These are phyloP conservation scores for Microbotryomycetes sp. DNA, from an alignment of 1,284 basidiomycete species.

Conservation along the genomic window DNA sequence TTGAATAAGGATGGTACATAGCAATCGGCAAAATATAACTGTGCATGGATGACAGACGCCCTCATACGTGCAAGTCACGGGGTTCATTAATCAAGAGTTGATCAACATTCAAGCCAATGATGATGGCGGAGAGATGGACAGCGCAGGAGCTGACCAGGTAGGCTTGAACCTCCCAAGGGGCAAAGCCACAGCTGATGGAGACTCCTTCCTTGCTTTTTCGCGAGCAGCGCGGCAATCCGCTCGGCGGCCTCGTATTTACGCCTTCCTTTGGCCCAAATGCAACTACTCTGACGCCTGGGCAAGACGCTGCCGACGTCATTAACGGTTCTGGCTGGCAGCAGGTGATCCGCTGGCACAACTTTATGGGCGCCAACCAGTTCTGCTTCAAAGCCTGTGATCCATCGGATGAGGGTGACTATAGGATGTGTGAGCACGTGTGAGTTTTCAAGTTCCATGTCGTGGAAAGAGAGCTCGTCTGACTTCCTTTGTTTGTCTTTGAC, in stretches of 20 bases:
- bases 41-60: too few species aligned
- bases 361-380: slow-evolving; percentile 46
- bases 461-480: too few species aligned
- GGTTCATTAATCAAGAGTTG: slow-evolving; percentile 55
- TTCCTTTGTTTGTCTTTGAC: background rate
- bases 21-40: background rate
- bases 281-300: too few species aligned
- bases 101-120: slow-evolving; percentile 54
- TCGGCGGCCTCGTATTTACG: slow-evolving; percentile 32
- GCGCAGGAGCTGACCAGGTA: slow-evolving; percentile 33
- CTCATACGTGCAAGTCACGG: slow-evolving; percentile 54
- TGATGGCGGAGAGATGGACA: slow-evolving; percentile 50
- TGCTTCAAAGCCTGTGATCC: slow-evolving; percentile 59
- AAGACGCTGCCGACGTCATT: too few species aligned
- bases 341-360: slow-evolving; percentile 50
- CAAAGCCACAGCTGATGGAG: too few species aligned
- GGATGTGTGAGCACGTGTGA: slow-evolving; percentile 47
- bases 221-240: slow-evolving; percentile 39
- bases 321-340: slow-evolving; percentile 43
- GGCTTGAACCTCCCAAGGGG: too few species aligned
- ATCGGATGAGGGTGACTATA: slow-evolving; percentile 49
- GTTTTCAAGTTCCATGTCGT: too few species aligned
- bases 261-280: slow-evolving; percentile 35
- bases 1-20: background rate
- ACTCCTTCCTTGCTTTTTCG: background rate